Evolutionary conservation across 495 filamentous ascomycete genomes (phyloP), one percentile per base, ranked within the genome.

Genomic region (Penicillium cataractarum): DNA sequence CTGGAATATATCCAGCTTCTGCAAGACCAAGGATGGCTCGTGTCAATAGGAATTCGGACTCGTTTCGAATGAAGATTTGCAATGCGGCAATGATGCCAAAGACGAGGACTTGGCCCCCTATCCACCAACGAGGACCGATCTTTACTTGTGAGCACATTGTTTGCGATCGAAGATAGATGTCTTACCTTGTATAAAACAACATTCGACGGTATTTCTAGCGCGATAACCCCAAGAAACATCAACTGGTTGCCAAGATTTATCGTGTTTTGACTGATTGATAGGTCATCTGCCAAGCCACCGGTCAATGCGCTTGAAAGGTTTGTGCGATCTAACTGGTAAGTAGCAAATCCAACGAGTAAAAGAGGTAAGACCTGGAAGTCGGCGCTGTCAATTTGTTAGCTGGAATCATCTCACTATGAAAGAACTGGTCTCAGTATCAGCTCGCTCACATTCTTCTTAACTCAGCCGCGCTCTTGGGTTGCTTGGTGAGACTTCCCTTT

Each of bases 1-100:
- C 83, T 0, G 84, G 84, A n/a, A 86, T 86, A 64, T 83, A 87
- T 0, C 84, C 84, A 0, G 82, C 78, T 55, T 86, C 84, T 26
- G 77, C 77, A 27, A 84, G 74, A 10, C 82, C 84, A 10, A 86
- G 75, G 0, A 85, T 61, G 0, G 79, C 37, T 31, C 84, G 71
- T 0, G 79, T 83, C 0, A 71, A 44, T 0, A 85, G 64, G 55
- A 80, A 86, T 0, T 77, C 73, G 0, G 63, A 74, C 17, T 74
- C 67, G 19, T 81, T 74, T 5, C 76, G 78, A 55, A 84, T 72
- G 51, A 86, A 83, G 1, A 82, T 71, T 62, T 87, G 84, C 24
- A 84, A 74, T 2, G 76, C 76, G 2, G 80, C 82, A 0, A 86
- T 74, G 4, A 83, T 17, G 1, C 84, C 84, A 65, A 83, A 85